Evolutionary conservation across 164 flowering plant genomes (phyloP).

Genomic region (Tinospora cordifolia): DNA sequence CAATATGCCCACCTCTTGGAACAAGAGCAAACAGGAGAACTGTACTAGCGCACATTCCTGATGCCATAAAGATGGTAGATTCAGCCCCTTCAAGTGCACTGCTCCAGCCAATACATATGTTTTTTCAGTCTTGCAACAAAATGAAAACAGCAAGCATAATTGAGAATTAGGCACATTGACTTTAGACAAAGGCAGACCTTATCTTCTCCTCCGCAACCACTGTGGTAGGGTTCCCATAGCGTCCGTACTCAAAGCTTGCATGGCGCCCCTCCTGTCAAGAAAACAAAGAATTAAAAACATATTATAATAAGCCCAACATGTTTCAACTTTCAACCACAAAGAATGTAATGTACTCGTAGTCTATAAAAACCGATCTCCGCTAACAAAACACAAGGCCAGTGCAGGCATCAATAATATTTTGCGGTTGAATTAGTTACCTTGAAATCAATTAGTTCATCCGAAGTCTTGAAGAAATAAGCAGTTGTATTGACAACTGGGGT

Average conservation of each 20-base stretch:
- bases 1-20: constrained; percentile 88
- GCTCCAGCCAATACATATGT: constrained; percentile 14
- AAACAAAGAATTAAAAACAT: background rate
- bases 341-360: too few species aligned
- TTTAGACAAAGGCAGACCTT: constrained; percentile 36
- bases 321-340: background rate
- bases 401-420: too few species aligned
- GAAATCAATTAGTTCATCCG: constrained; percentile 80
- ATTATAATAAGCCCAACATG: background rate
- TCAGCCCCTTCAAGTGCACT: constrained; percentile 98
- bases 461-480: constrained; percentile 86
- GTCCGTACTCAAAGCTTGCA: constrained; percentile 87
- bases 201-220: constrained; percentile 73
- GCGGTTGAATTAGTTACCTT: constrained; percentile 43
- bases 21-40: constrained; percentile 83
- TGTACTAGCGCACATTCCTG: constrained; percentile 93
- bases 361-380: too few species aligned
- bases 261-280: constrained; percentile 60
- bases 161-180: background rate
- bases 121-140: background rate
- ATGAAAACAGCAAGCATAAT: background rate
- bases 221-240: constrained; percentile 91
- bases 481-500: constrained; percentile 91
- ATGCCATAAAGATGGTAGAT: constrained; percentile 75
- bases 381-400: too few species aligned